A percentile compares a stretch with the other conserved stretches of the same genome.
These are phyloP conservation scores for Solanum ahanhuiri DNA, from an alignment of 257 asterid genomes.

Conservation along the genomic window DNA sequence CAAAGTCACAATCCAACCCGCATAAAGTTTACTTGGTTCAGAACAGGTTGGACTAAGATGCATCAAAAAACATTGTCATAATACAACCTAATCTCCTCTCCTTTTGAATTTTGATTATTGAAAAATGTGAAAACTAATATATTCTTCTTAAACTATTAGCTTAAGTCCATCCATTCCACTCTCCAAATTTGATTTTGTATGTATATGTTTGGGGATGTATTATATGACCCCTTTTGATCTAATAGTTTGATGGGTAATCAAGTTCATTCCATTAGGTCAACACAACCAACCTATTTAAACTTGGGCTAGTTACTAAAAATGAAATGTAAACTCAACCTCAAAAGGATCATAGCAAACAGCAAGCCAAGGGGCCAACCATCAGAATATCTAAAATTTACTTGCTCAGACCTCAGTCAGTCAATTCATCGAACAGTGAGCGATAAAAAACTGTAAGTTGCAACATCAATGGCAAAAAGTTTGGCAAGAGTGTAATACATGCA, in stretches of 20 bases:
- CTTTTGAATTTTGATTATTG: neutral
- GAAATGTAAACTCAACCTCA: neutral
- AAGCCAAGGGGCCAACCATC: neutral
- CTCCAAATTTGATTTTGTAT: neutral
- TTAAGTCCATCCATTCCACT: neutral
- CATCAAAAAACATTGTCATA: too few species aligned
- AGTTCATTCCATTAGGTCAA: neutral
- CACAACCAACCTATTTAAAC: neutral
- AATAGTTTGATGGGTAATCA: neutral
- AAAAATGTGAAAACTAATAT: neutral
- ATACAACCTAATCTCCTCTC: neutral
- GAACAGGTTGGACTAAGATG: too few species aligned
- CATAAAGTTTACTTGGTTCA: neutral
- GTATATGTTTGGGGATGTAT: neutral
- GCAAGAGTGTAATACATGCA: conserved; percentile 48
- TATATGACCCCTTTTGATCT: neutral
- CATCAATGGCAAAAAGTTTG: neutral
- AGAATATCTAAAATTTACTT: neutral
- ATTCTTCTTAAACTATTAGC: neutral
- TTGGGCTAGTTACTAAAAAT: neutral
- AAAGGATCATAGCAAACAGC: neutral
- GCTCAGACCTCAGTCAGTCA: neutral
- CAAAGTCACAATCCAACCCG: neutral
- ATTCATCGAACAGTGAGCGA: neutral
- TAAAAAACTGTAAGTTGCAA: neutral